A percentile compares a stretch with the other conserved stretches of the same genome.
Conservation (phyloP, 768 basidiomycete species). For the Dentipellis fragilis region DNA sequence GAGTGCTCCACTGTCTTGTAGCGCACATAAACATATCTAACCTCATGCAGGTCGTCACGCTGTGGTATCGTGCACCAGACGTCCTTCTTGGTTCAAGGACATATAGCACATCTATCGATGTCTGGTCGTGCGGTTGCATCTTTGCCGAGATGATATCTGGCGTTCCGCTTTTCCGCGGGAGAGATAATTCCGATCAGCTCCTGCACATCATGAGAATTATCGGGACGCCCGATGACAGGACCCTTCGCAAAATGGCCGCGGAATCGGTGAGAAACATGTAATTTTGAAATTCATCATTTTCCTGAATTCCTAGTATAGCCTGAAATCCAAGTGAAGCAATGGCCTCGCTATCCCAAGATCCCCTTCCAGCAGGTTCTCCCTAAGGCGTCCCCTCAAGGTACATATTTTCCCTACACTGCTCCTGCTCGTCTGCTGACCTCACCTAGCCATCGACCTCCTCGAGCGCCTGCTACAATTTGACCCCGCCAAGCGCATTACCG, state of each 20-base stretch:
- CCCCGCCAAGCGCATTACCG: constrained; percentile 83
- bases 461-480: constrained; percentile 95
- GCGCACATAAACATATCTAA: constrained; percentile 2
- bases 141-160: constrained; percentile 99
- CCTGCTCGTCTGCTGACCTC: not conserved
- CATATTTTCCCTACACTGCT: constrained; percentile 1
- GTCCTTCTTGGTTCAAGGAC: constrained; percentile 94
- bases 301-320: constrained; percentile 37
- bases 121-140: constrained; percentile 98
- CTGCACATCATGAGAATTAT: constrained; percentile 95
- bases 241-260: constrained; percentile 77
- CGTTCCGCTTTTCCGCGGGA: constrained; percentile 89
- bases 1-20: constrained; percentile 10
- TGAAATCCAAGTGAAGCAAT: constrained; percentile 75
- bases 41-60: constrained; percentile 74
- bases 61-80: constrained; percentile 98
- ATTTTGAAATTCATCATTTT: not conserved
- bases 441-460: constrained; percentile 80
- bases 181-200: constrained; percentile 97
- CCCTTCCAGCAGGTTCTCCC: constrained; percentile 73
- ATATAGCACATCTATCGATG: constrained; percentile 96
- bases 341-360: constrained; percentile 80
- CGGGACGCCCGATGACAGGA: constrained; percentile 86
- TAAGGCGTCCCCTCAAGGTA: constrained; percentile 80
- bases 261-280: constrained; percentile 66